Conservation (phyloP, 805 yeast genomes). For the Cyberlindnera sargentensis region DNA sequence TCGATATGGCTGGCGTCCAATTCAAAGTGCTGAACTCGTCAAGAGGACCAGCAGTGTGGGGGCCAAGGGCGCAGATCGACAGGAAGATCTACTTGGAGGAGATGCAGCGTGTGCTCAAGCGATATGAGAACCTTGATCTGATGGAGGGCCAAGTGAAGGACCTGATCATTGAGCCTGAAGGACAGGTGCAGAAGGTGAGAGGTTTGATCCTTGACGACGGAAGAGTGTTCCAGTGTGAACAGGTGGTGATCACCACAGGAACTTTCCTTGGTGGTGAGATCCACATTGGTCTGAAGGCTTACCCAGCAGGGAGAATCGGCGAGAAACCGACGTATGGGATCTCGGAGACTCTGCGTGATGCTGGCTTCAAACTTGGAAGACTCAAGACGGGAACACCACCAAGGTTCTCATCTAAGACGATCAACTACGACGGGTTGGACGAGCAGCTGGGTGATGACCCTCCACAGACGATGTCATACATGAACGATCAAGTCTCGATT, state of each 20-base stretch:
- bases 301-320: slow-evolving; percentile 91
- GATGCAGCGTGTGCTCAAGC: slow-evolving; percentile 63
- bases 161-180: slow-evolving; percentile 47
- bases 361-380: slow-evolving; percentile 82
- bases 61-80: slow-evolving; percentile 96
- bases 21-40: slow-evolving; percentile 80
- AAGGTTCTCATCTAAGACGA: slow-evolving; percentile 63
- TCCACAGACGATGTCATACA: slow-evolving; percentile 84
- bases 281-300: slow-evolving; percentile 74
- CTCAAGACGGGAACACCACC: slow-evolving; percentile 98
- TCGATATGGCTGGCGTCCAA: slow-evolving; percentile 90
- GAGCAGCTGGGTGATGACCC: slow-evolving; percentile 76
- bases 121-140: slow-evolving; percentile 47
- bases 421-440: slow-evolving; percentile 57
- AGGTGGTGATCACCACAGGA: slow-evolving; percentile 90
- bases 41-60: slow-evolving; percentile 96
- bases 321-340: slow-evolving; percentile 89
- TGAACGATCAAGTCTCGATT: slow-evolving; percentile 64
- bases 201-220: slow-evolving; percentile 79
- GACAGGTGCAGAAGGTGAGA: slow-evolving; percentile 20
- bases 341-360: slow-evolving; percentile 64
- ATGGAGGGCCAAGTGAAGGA: slow-evolving; percentile 80
- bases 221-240: slow-evolving; percentile 45
- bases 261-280: slow-evolving; percentile 93
- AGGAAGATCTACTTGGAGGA: slow-evolving; percentile 67